phyloP scores from a whole-genome alignment of 345 rosid species.

The Chamaenerion angustifolium region DNA sequence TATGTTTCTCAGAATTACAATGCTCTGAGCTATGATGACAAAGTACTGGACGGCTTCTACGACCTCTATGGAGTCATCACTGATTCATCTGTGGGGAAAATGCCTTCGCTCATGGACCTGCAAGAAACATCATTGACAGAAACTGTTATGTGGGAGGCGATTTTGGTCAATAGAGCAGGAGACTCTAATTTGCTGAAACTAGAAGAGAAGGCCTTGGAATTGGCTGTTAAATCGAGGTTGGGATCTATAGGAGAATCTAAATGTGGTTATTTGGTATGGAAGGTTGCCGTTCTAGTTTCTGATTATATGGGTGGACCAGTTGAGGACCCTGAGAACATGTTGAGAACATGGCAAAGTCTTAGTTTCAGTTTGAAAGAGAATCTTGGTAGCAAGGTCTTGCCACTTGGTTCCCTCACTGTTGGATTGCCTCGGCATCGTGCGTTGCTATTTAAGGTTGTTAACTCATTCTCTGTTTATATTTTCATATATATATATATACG shows the following conservation, averaged over 20 bases:
- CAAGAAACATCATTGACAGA: conserved; percentile 63
- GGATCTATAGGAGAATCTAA: conserved; percentile 21
- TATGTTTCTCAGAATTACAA: conserved; percentile 67
- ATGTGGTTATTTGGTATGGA: conserved; percentile 40
- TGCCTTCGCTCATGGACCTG: conserved; percentile 85
- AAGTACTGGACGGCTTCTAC: conserved; percentile 89
- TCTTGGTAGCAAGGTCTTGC: conserved; percentile 75
- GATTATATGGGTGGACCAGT: conserved; percentile 92
- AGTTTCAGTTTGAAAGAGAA: conserved; percentile 68
- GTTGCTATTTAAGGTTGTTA: conserved; percentile 65
- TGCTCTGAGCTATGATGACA: conserved; percentile 94
- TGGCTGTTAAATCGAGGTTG: conserved; percentile 47
- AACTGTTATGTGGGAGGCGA: conserved; percentile 66
- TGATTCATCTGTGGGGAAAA: conserved; percentile 40
- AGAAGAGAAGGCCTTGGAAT: conserved; percentile 60
- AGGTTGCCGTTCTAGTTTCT: conserved; percentile 72
- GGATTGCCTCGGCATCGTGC: conserved; percentile 98
- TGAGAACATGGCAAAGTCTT: conserved; percentile 65
- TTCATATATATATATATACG: background rate
- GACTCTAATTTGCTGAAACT: conserved; percentile 70
- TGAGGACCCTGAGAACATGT: conserved; percentile 55
- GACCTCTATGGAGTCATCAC: conserved; percentile 63
- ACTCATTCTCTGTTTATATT: background rate
- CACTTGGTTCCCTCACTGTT: conserved; percentile 79
- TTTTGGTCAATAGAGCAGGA: conserved; percentile 62